A percentile compares a stretch with the other conserved stretches of the same genome.
phyloP scores from a whole-genome alignment of 441 rosid species.

The Isatis lusitanica region DNA sequence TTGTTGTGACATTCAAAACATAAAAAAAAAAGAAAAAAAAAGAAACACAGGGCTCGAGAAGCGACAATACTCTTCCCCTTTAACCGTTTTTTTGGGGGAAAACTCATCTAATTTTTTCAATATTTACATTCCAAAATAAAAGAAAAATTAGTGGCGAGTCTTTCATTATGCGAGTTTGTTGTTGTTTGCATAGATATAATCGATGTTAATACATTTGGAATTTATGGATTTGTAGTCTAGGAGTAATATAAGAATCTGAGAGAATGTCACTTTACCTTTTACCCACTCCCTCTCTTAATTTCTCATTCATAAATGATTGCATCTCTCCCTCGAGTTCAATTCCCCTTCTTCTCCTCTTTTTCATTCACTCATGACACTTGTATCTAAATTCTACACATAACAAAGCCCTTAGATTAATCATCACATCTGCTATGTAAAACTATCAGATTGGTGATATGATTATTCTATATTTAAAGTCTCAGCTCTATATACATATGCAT shows the following conservation, averaged over 20 bases:
- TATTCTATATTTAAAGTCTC: too few species aligned
- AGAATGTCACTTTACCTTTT: slow-evolving; percentile 20
- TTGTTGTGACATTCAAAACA: background rate
- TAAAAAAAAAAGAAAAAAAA: background rate
- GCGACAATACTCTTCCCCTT: slow-evolving; percentile 5
- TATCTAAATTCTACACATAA: background rate
- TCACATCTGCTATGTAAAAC: background rate
- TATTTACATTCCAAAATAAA: background rate
- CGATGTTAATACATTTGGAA: slow-evolving; percentile 3
- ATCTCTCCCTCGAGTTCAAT: background rate
- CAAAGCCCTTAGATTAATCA: background rate
- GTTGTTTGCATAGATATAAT: slow-evolving; percentile 4
- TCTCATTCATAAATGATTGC: slow-evolving; percentile 25
- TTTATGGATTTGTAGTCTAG: slow-evolving; percentile 10
- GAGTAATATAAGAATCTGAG: background rate
- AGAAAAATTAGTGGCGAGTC: background rate
- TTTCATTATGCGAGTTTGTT: slow-evolving; percentile 12
- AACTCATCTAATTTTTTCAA: background rate
- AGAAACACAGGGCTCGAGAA: slow-evolving; percentile 27
- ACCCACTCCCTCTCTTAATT: slow-evolving; percentile 17
- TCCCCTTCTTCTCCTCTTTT: slow-evolving; percentile 1
- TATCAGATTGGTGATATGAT: background rate
- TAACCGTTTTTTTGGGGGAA: background rate
- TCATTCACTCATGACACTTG: background rate
- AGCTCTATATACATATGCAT: too few species aligned